Conservation (phyloP, 108 stramenopile species). For the Pseudonitzschia delicatissima region DNA sequence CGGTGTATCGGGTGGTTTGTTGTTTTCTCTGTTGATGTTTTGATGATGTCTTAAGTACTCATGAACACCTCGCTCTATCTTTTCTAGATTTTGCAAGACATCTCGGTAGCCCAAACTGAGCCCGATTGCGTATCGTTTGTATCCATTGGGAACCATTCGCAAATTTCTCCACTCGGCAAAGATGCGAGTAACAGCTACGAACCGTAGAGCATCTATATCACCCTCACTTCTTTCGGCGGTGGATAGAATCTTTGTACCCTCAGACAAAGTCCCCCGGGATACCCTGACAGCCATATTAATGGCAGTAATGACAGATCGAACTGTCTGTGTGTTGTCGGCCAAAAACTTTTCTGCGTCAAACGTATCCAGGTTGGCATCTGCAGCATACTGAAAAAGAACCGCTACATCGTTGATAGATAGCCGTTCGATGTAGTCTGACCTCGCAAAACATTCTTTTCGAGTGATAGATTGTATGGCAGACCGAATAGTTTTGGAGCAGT, state of each 20-base stretch:
- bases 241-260: background rate
- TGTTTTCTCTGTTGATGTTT: background rate
- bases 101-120: constrained; percentile 68
- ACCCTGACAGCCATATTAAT: constrained; percentile 30
- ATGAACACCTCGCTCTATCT: constrained; percentile 63
- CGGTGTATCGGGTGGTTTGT: background rate
- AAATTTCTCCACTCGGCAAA: constrained; percentile 75
- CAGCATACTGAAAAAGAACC: constrained; percentile 26
- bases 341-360: constrained; percentile 27
- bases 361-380: constrained; percentile 17
- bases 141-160: constrained; percentile 61
- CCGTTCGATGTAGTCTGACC: constrained; percentile 21
- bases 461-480: constrained; percentile 27
- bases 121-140: constrained; percentile 63
- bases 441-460: constrained; percentile 31
- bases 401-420: constrained; percentile 27
- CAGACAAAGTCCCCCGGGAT: constrained; percentile 16
- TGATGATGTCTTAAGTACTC: constrained; percentile 33
- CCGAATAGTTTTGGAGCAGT: constrained; percentile 1
- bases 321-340: constrained; percentile 8
- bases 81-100: constrained; percentile 68
- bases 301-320: constrained; percentile 25
- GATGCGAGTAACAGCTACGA: constrained; percentile 52
- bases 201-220: constrained; percentile 35
- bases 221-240: constrained; percentile 15